A percentile compares a stretch with the other conserved stretches of the same genome.
These are phyloP conservation scores for Citrus trifoliata DNA, from an alignment of 345 rosid genomes.

Conservation along the genomic window DNA sequence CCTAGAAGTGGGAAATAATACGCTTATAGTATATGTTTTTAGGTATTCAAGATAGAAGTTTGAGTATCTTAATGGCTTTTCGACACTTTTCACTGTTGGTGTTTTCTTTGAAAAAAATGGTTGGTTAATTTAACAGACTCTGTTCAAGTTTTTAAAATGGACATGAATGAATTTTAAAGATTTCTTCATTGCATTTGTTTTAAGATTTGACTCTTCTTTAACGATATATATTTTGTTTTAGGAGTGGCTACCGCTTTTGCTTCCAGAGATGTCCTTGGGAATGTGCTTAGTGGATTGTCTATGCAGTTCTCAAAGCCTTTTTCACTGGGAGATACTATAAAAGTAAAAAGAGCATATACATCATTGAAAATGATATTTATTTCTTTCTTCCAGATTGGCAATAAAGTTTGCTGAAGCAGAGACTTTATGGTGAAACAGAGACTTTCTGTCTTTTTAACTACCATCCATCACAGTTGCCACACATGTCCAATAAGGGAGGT, in stretches of 20 bases:
- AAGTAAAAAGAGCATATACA: constrained; percentile 44
- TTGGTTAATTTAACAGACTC: not conserved
- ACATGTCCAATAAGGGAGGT: not conserved
- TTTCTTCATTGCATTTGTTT: not conserved
- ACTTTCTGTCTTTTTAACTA: not conserved
- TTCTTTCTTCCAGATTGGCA: not conserved
- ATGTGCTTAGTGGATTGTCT: constrained; percentile 86
- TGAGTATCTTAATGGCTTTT: not conserved
- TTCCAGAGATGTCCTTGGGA: constrained; percentile 84
- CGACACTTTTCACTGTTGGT: not conserved
- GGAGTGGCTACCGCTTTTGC: constrained; percentile 99
- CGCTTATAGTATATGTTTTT: no score
- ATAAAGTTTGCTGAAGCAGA: not conserved
- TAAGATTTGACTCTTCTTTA: not conserved
- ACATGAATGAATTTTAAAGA: not conserved
- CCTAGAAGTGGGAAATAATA: not conserved
- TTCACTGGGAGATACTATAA: constrained; percentile 90
- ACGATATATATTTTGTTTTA: constrained; percentile 21
- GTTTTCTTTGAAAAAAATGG: not conserved
- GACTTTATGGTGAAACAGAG: not conserved
- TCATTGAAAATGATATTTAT: not conserved
- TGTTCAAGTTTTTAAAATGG: not conserved
- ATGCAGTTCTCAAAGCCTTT: constrained; percentile 88
- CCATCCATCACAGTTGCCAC: not conserved
- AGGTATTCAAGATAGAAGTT: not conserved